These are phyloP conservation scores for Pichia rugopelliculosa DNA, from an alignment of 805 yeast species.

Conservation along the genomic window DNA sequence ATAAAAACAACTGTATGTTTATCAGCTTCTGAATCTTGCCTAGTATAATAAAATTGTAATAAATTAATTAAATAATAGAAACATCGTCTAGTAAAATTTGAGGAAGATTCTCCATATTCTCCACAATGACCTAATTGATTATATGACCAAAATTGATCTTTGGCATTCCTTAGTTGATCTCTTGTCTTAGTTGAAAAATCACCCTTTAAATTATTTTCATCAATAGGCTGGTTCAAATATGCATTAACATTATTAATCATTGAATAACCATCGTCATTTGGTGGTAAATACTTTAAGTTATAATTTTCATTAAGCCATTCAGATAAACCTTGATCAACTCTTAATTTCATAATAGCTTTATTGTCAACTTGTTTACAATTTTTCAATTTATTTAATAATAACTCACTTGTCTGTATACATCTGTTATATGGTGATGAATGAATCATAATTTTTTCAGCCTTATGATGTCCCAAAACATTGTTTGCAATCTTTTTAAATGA, in stretches of 20 bases:
- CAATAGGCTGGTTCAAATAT: constrained; percentile 25
- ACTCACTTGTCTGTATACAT: constrained; percentile 36
- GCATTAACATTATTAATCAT: constrained; percentile 33
- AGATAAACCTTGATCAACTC: constrained; percentile 35
- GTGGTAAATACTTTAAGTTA: constrained; percentile 34
- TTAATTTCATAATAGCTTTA: constrained; percentile 18
- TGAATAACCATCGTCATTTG: constrained; percentile 38
- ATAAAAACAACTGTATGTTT: constrained; percentile 28
- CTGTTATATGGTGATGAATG: constrained; percentile 40
- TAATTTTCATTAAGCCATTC: constrained; percentile 39
- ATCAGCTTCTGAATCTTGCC: constrained; percentile 22
- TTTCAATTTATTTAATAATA: constrained; percentile 19
- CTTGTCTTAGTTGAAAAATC: constrained; percentile 17
- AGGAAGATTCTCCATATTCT: constrained; percentile 34
- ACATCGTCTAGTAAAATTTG: constrained; percentile 31
- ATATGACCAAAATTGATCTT: constrained; percentile 28
- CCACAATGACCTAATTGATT: constrained; percentile 37
- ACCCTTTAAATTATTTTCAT: constrained; percentile 10
- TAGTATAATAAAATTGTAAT: constrained; percentile 25
- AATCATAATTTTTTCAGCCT: constrained; percentile 18
- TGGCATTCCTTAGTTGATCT: constrained; percentile 13
- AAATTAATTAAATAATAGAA: constrained; percentile 29
- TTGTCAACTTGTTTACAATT: constrained; percentile 5
- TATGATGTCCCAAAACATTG: constrained; percentile 14
- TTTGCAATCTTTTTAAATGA: constrained; percentile 23